Percentiles rank a stretch among this genome's conserved stretches.
phyloP scores from a whole-genome alignment of 2,329 filamentous ascomycete species.

The Emmonsia crescens region DNA sequence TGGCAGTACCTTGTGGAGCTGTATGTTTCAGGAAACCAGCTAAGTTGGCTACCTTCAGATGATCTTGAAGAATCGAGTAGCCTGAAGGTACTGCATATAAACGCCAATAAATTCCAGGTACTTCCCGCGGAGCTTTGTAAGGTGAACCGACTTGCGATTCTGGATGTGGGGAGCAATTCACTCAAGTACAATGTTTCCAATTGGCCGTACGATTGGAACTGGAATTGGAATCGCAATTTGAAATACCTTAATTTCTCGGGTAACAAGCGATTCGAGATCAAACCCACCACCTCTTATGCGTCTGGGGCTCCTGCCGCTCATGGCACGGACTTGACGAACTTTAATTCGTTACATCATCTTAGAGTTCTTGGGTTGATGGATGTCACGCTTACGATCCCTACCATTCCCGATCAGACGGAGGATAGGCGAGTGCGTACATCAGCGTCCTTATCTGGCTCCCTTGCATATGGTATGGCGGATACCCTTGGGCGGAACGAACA shows the following conservation, averaged over 20 bases:
- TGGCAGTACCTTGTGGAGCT: constrained; percentile 87
- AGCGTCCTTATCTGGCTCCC: constrained; percentile 77
- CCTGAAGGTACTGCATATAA: constrained; percentile 84
- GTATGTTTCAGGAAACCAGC: constrained; percentile 88
- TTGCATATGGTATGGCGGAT: constrained; percentile 97
- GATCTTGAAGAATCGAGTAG: constrained; percentile 84
- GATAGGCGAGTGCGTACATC: constrained; percentile 94
- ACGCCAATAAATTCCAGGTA: constrained; percentile 96
- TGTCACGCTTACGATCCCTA: constrained; percentile 86
- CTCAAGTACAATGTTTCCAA: constrained; percentile 99
- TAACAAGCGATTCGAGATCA: constrained; percentile 92
- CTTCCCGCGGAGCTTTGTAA: constrained; percentile 90
- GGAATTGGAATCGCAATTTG: constrained; percentile 94
- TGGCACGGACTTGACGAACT: constrained; percentile 73
- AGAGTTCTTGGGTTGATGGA: constrained; percentile 93
- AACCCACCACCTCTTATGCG: constrained; percentile 48
- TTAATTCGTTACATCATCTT: constrained; percentile 71
- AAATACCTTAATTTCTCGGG: constrained; percentile 93
- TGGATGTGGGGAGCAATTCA: constrained; percentile 90
- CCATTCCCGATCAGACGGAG: constrained; percentile 88
- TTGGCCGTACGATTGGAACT: constrained; percentile 99
- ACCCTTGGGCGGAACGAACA: constrained; percentile 88
- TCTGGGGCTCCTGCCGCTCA: constrained; percentile 39
- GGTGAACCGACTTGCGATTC: constrained; percentile 77
- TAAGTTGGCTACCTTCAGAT: constrained; percentile 83